phyloP scores from a whole-genome alignment of 768 basidiomycete species.

The Cantharellus cinnabarinus region DNA sequence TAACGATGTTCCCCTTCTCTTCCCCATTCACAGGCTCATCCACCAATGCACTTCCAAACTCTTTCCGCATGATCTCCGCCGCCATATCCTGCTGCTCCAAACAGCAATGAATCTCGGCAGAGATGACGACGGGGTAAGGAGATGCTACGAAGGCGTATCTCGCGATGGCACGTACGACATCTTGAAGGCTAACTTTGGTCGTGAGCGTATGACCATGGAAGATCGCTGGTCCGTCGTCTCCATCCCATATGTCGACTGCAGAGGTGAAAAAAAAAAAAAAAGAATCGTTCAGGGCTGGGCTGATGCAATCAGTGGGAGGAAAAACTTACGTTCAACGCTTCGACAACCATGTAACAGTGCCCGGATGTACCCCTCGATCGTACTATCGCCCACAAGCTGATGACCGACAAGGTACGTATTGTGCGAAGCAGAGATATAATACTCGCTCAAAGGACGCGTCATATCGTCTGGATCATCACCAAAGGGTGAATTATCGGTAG shows the following conservation, averaged over 20 bases:
- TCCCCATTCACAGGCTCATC: conserved; percentile 26
- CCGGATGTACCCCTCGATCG: conserved; percentile 62
- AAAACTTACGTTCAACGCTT: conserved; percentile 69
- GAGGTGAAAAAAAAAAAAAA: background rate
- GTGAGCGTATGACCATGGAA: conserved; percentile 85
- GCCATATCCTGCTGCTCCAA: conserved; percentile 61
- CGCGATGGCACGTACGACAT: conserved; percentile 61
- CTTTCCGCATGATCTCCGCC: conserved; percentile 47
- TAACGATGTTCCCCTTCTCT: conserved; percentile 21
- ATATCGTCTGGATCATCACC: conserved; percentile 48
- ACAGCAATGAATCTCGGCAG: conserved; percentile 77
- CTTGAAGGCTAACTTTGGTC: conserved; percentile 57
- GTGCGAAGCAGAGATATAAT: conserved; percentile 77
- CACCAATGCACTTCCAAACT: conserved; percentile 36
- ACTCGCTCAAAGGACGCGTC: conserved; percentile 72
- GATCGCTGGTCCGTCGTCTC: conserved; percentile 63
- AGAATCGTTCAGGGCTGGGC: background rate
- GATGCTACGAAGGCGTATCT: conserved; percentile 84
- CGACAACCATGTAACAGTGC: conserved; percentile 76
- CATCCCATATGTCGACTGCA: conserved; percentile 83
- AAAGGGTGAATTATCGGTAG: conserved; percentile 50
- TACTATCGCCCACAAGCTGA: conserved; percentile 57
- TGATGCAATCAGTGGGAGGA: background rate
- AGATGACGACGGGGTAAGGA: conserved; percentile 82
- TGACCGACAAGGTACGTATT: conserved; percentile 82